Evolutionary conservation across 2,329 filamentous ascomycete genomes (phyloP).

Genomic region (Penicillium sp.): DNA sequence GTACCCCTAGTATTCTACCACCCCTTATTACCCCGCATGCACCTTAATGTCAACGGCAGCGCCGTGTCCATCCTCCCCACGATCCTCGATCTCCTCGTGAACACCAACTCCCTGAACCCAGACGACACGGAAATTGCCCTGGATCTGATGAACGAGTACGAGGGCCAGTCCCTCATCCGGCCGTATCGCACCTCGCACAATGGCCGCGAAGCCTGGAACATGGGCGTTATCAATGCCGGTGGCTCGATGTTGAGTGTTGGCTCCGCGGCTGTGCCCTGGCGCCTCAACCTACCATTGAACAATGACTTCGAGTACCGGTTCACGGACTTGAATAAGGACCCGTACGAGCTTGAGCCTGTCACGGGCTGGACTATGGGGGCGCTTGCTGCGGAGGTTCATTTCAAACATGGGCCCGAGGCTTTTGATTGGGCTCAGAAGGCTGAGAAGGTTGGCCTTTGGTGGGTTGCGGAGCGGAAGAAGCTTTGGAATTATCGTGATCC

Average conservation of each 20-base stretch:
- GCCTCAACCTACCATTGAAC: slow-evolving; percentile 69
- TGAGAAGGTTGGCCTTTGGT: slow-evolving; percentile 37
- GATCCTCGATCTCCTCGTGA: slow-evolving; percentile 45
- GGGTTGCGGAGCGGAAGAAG: slow-evolving; percentile 35
- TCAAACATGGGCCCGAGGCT: slow-evolving; percentile 30
- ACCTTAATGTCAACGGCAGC: slow-evolving; percentile 25
- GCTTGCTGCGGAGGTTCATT: slow-evolving; percentile 25
- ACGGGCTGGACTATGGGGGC: slow-evolving; percentile 30
- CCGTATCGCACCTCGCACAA: slow-evolving; percentile 35
- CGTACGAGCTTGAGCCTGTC: slow-evolving; percentile 31
- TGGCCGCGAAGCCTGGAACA: slow-evolving; percentile 35
- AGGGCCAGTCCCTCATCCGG: slow-evolving; percentile 47
- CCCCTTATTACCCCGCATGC: slow-evolving; percentile 28
- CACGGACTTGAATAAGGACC: slow-evolving; percentile 33
- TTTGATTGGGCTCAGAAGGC: slow-evolving; percentile 37
- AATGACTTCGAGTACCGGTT: slow-evolving; percentile 59
- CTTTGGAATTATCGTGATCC: slow-evolving; percentile 21
- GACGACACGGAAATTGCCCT: slow-evolving; percentile 33
- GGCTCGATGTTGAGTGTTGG: slow-evolving; percentile 58
- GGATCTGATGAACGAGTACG: slow-evolving; percentile 44
- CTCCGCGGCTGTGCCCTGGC: slow-evolving; percentile 71
- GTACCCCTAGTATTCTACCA: slow-evolving; percentile 24
- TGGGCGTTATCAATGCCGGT: slow-evolving; percentile 33
- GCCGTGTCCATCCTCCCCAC: slow-evolving; percentile 38
- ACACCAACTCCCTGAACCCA: slow-evolving; percentile 39